Evolutionary conservation across 1,139 yeast species (phyloP), one percentile per base, ranked within the genome.

Genomic region (Saccharomyces hybrid): DNA sequence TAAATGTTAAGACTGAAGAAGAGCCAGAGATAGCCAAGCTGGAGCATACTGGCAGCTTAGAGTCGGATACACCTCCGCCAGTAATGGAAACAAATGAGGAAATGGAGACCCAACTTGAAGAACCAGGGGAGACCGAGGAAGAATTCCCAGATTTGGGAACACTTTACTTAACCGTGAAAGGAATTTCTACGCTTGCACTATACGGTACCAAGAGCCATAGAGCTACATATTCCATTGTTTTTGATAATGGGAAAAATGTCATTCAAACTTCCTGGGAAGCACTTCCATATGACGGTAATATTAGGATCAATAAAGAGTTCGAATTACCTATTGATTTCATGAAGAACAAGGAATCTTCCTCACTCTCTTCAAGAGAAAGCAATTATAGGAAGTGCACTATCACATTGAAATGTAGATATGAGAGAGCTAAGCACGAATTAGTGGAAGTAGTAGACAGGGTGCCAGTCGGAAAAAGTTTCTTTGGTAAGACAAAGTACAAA

Each of bases 191-290:
- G 49, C 68, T 90, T 46, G 72, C 73, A 7, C 70, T 90, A 53
- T 87, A 90, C 0, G 80, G 82, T 51, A 69, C 83, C 53, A 70
- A 71, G 23, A 66, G 69, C 4, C 83, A 83, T 56, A 74, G 81
- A 42, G 91, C 91, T 1, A 77, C 79, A 53, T 84, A 88, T 70
- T 80, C 83, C 48, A 66, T 90, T 48, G 83, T 89, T 7, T 75
- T 93, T 61, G 98, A 93, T 69, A 93, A 93, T 69, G 96, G 97
- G 2, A 82, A 85, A 44, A 96, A 93, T 66, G 83, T 93, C 56
- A 82, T 90, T 50, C 82, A 84, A 48, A 91, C 97, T 0, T 84
- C 88, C 31, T 81, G 80, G 64, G 76, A 82, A 60, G 70, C 73
- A 5, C 65, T 88, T 55, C 70, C 73, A 3, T 65, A 73, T 14